Conservation (phyloP, 1,284 basidiomycete genomes). For the Schizophyllum commune region DNA sequence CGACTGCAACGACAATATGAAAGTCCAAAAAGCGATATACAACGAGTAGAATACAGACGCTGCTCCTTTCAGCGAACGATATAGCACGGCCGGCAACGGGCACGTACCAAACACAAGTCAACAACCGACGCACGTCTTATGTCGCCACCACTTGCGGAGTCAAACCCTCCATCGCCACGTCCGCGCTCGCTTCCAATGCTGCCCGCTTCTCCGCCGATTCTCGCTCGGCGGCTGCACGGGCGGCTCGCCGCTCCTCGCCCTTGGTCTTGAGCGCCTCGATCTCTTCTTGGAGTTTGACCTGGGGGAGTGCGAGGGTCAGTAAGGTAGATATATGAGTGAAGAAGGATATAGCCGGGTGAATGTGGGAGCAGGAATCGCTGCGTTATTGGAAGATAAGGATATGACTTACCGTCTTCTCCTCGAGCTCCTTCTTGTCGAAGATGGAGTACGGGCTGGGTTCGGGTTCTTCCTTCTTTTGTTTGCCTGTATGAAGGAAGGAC, state of each 20-base stretch:
- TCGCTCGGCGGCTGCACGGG: conserved; percentile 17
- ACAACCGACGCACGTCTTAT: no score
- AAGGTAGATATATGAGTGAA: neutral
- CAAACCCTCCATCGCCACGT: conserved; percentile 24
- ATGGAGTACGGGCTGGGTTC: conserved; percentile 44
- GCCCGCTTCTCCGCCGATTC: conserved; percentile 5
- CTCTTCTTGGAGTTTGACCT: conserved; percentile 43
- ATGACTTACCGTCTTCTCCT: conserved; percentile 46
- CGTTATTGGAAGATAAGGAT: no score
- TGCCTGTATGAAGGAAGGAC: conserved; percentile 18
- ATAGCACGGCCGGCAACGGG: no score
- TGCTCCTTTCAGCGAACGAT: no score
- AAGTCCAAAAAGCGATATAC: no score
- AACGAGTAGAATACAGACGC: no score
- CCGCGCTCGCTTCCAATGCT: conserved; percentile 11
- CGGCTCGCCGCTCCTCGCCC: conserved; percentile 25
- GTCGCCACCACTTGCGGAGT: neutral
- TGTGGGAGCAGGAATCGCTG: no score
- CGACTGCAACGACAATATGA: no score
- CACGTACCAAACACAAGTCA: no score
- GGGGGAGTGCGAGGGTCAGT: conserved; percentile 1
- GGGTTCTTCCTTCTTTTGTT: conserved; percentile 36
- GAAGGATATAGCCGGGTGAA: no score
- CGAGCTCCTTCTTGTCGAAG: conserved; percentile 52
- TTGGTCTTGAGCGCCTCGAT: conserved; percentile 35